Base-by-base conservation (phyloP, 805 yeast species). In the Candida silvicultrix region DNA sequence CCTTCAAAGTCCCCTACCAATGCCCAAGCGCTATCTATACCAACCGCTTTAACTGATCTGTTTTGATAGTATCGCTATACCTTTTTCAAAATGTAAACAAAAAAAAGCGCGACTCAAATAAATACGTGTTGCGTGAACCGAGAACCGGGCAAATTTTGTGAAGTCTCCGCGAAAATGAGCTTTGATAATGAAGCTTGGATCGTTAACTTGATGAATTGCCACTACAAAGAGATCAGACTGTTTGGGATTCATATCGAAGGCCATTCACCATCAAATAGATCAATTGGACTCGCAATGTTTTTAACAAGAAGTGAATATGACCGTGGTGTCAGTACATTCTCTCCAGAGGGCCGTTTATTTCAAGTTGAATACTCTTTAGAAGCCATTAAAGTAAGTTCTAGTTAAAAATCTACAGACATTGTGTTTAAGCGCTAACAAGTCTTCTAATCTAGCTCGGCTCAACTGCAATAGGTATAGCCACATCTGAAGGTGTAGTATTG, bases 251-350 rank as follows among this genome's bases (percentile, higher is more conserved):
- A 11, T 6, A 19, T 15, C 42, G 20, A 5, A 29, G 28, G 9
- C 9, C 25, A 23, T 6, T 23, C 25, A 23, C 25, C 5, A 6
- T 9, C 25, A 23, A 23, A 23, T 6, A 34, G 14, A 20, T n/a
- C 15, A 35, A 19, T 21, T 37, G 39, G 2, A n/a, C 3, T 2
- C n/a, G 37, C 47, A 44, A 94, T 94, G 99, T 94, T 94, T 70
- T 78, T 94, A 56, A 94, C 99, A n/a, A 85, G 99, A 83, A 86
- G 96, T 70, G 99, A 94, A 74, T 94, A 94, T 67, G 99, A 94
- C 65, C 85, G 99, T 67, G 99, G 99, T 52, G 99, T 94, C 42
- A 85, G 95, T 61, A 95, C 99, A 9, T 94, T 95, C 67, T 90
- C 98, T 2, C 99, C 99, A 22, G 99, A 95, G 66, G 99, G 99